These are phyloP conservation scores for Eucalyptus tenuipes DNA, from an alignment of 345 rosid genomes.

Conservation along the genomic window DNA sequence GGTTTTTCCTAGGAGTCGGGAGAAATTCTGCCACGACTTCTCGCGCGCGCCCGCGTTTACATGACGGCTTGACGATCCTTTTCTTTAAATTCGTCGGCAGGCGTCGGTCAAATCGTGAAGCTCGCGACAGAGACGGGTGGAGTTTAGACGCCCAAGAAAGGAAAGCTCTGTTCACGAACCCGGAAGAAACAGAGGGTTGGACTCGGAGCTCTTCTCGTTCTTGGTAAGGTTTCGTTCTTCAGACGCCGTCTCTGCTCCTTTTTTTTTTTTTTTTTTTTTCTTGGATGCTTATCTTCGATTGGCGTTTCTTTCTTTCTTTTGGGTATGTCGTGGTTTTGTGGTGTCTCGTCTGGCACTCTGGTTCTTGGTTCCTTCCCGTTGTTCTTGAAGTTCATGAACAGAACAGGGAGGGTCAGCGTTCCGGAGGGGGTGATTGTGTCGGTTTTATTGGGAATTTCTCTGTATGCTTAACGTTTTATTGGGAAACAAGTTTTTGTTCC, in stretches of 20 bases:
- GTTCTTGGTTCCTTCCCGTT: background rate
- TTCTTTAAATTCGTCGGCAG: background rate
- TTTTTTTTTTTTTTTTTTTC: fast-evolving
- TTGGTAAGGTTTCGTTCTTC: background rate
- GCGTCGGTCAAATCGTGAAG: background rate
- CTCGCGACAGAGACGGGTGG: background rate
- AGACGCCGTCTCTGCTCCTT: background rate
- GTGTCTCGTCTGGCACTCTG: background rate
- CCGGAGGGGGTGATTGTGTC: background rate
- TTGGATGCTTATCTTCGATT: background rate
- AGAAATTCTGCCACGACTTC: background rate
- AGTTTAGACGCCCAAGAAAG: background rate
- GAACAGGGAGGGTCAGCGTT: background rate
- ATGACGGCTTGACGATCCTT: background rate
- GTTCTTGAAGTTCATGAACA: background rate
- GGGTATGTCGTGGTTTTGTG: background rate
- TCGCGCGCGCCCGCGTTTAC: background rate
- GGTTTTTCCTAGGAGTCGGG: background rate
- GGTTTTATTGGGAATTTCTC: background rate
- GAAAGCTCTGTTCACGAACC: background rate
- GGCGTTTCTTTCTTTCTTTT: background rate
- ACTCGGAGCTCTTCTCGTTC: background rate
- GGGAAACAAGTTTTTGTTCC: background rate
- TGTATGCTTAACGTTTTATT: background rate
- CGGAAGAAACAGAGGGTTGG: background rate